Percentiles rank a stretch among this genome's conserved stretches.
Evolutionary conservation across 2,329 filamentous ascomycete species (phyloP).

Genomic region (Xylariaceae sp.): DNA sequence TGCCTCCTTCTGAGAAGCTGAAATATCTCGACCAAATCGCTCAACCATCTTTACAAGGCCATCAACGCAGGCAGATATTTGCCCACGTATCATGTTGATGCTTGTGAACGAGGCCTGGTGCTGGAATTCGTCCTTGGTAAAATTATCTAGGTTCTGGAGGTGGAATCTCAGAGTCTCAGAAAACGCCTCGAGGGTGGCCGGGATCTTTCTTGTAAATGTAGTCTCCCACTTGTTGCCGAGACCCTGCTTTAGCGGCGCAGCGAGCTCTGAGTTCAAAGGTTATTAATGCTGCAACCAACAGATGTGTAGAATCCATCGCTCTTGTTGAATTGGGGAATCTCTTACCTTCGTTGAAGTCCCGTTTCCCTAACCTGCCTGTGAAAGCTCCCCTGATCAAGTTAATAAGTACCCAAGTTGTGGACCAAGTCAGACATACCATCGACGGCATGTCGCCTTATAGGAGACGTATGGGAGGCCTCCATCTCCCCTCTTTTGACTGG

Average conservation of each 20-base stretch:
- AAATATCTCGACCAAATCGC: conserved; percentile 2
- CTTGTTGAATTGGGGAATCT: background rate
- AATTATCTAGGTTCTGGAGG: conserved; percentile 4
- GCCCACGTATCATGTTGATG: conserved; percentile 6
- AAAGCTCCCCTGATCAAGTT: conserved; percentile 10
- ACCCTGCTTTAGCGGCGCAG: conserved; percentile 5
- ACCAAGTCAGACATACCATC: conserved; percentile 6
- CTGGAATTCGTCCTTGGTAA: conserved; percentile 3
- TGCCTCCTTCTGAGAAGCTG: conserved; percentile 6
- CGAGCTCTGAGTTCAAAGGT: conserved; percentile 8
- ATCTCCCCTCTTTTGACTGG: conserved; percentile 2
- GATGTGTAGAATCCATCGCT: background rate
- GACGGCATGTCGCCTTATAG: conserved; percentile 10
- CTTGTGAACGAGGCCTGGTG: conserved; percentile 1
- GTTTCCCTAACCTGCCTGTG: conserved; percentile 1
- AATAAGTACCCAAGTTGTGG: conserved; percentile 1
- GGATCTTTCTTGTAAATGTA: conserved; percentile 9
- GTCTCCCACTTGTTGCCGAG: conserved; percentile 8
- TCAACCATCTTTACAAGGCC: conserved; percentile 2
- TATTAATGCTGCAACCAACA: background rate
- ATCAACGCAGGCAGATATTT: conserved; percentile 3
- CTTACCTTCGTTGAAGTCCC: conserved; percentile 16
- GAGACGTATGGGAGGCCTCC: conserved; percentile 6
- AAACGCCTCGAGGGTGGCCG: conserved; percentile 5
- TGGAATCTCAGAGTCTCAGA: background rate